Base-by-base conservation (phyloP, 225 moss, liverwort and hornwort species). In the Anthoceros angustus region DNA sequence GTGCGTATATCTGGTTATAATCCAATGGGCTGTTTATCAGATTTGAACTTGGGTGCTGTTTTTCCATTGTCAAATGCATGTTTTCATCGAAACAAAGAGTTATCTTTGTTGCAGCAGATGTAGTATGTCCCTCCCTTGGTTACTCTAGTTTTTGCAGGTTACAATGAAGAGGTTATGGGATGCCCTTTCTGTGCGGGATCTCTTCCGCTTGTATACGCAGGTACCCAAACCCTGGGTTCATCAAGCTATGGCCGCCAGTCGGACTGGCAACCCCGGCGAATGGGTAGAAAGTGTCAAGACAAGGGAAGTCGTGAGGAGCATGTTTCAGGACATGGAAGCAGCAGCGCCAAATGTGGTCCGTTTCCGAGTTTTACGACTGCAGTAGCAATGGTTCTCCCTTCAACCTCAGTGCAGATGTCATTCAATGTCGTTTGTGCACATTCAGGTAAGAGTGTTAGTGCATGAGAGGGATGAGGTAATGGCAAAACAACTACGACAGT, bases 391-490 rank as follows among this genome's bases (percentile, higher is more conserved):
- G 32, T 32, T 32, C 32, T 32, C 32, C 32, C 32, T 32, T 32
- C 32, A 32, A 32, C 32, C 32, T 32, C 32, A 32, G 32, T 32
- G 32, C n/a, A 11, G 9, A 50, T 9, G 4, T n/a, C 39, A 49
- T 14, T 26, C 12, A 25, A 26, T 61, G 39, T 61, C n/a, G 25
- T 64, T 40, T 80, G 46, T 75, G 77, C 82, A 98, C 88, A 87
- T 98, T 45, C 80, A 76, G 70, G 91, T 92, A 26, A 87, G 32
- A 32, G 32, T 32, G 32, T 32, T 98, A 79, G 86, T 98, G 74
- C 91, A 92, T 73, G 95, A 98, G 76, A 85, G 95, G 72, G 92
- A 98, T 70, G 42, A 80, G 75, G 48, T 98, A 42, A 98, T 98
- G 95, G 79, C 84, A 42, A 75, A 84, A 62, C 77, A 75, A 64